These are phyloP conservation scores for Tagetes erecta DNA, from an alignment of 129 eudicot species.

Conservation along the genomic window DNA sequence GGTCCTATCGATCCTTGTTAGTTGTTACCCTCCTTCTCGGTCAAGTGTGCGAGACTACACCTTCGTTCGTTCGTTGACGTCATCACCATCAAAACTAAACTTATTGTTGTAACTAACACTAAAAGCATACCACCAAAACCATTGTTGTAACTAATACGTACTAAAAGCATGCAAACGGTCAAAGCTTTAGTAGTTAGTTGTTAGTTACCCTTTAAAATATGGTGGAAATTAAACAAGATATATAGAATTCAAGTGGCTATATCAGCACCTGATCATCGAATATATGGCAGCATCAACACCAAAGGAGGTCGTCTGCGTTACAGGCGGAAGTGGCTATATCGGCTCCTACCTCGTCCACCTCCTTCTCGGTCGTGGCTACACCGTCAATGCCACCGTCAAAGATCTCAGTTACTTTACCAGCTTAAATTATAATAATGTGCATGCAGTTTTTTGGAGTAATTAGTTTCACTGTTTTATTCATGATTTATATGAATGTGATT, in stretches of 20 bases:
- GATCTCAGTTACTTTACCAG: slow-evolving; percentile 50
- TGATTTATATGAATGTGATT: neutral
- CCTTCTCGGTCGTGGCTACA: slow-evolving; percentile 95
- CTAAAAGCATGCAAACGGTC: too few relatives aligned
- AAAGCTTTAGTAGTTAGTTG: too few relatives aligned
- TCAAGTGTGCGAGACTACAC: too few relatives aligned
- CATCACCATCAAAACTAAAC: neutral
- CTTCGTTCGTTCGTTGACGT: too few relatives aligned
- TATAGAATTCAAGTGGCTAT: neutral
- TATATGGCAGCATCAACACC: neutral
- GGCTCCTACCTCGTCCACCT: slow-evolving; percentile 77
- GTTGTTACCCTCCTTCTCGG: neutral
- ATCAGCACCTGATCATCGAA: too few relatives aligned
- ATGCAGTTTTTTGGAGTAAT: neutral
- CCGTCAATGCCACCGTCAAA: slow-evolving; percentile 90
- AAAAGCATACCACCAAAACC: too few relatives aligned
- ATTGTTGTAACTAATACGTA: too few relatives aligned
- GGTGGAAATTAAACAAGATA: too few relatives aligned
- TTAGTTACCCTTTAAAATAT: too few relatives aligned
- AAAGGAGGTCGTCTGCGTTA: slow-evolving; percentile 67
- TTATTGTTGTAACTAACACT: neutral
- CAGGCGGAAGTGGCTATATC: slow-evolving; percentile 91
- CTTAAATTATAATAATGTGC: neutral
- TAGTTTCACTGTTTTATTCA: slow-evolving; percentile 11
- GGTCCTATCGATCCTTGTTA: too few relatives aligned